These are phyloP conservation scores for Exophiala alcalophila DNA, from an alignment of 2,329 filamentous ascomycete species.

Conservation along the genomic window DNA sequence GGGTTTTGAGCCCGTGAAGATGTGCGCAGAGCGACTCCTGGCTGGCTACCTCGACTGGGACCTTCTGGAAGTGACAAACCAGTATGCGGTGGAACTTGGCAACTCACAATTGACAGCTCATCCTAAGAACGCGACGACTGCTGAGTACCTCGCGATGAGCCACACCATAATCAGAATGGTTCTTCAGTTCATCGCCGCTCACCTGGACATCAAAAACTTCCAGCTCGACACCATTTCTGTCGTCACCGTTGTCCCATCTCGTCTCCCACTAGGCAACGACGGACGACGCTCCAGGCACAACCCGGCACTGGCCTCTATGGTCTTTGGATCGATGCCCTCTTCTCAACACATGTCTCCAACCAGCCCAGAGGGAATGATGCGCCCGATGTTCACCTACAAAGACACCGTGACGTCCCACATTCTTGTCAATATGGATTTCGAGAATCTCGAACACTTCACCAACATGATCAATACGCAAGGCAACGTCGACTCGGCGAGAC, in stretches of 20 bases:
- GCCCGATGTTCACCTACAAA: conserved; percentile 8
- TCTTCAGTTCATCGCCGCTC: conserved; percentile 20
- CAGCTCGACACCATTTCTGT: conserved; percentile 17
- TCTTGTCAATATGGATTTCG: conserved; percentile 30
- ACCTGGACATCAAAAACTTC: conserved; percentile 24
- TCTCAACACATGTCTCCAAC: conserved; percentile 20
- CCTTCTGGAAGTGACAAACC: conserved; percentile 25
- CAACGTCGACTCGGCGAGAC: conserved; percentile 10
- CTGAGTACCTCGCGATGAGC: conserved; percentile 21
- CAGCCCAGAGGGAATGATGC: conserved; percentile 15
- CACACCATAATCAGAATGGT: conserved; percentile 17
- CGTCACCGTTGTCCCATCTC: conserved; percentile 14
- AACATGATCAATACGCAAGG: conserved; percentile 9
- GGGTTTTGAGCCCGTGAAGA: conserved; percentile 25
- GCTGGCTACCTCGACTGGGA: conserved; percentile 28
- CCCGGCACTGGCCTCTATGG: conserved; percentile 29
- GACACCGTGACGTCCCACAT: conserved; percentile 26
- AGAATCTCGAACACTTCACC: conserved; percentile 24
- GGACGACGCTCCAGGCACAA: conserved; percentile 24
- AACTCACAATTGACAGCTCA: conserved; percentile 13
- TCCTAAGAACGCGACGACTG: conserved; percentile 21
- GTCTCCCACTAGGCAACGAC: conserved; percentile 26
- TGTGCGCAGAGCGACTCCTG: conserved; percentile 25
- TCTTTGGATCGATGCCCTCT: conserved; percentile 31
- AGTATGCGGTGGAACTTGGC: conserved; percentile 22